phyloP scores from a whole-genome alignment of 345 rosid genomes.

The Eucalyptus lansdowneana region DNA sequence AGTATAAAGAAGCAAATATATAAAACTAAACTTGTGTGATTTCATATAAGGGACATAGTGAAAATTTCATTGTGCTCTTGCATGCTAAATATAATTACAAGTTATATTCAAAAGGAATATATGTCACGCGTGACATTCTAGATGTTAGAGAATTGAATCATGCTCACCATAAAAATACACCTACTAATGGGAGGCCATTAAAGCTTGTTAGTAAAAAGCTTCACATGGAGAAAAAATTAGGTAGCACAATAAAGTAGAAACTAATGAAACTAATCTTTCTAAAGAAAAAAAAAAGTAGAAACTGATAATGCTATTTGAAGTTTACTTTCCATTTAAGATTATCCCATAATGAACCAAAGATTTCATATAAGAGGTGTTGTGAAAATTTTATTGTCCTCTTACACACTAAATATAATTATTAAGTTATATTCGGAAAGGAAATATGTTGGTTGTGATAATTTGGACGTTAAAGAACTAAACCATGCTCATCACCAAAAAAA shows the following conservation, averaged over 20 bases:
- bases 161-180: not conserved
- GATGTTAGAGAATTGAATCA: not conserved
- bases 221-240: not conserved
- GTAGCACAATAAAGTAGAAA: no score
- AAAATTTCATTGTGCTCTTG: not conserved
- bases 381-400: not conserved
- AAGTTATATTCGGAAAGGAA: not conserved
- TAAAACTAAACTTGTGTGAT: no score
- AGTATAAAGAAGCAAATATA: no score
- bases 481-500: not conserved
- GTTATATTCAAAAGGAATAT: not conserved
- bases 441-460: not conserved
- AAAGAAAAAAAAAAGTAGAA: not conserved
- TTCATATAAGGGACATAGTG: no score
- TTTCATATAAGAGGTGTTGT: not conserved
- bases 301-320: no score
- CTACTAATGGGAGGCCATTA: not conserved
- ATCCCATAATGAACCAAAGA: not conserved
- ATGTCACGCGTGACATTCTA: not conserved
- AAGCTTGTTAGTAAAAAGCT: not conserved
- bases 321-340: not conserved
- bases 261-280: not conserved
- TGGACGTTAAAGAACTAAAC: not conserved
- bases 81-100: not conserved
- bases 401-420: no score